Percentiles rank a stretch among this genome's conserved stretches.
phyloP scores from a whole-genome alignment of 1,284 basidiomycete genomes.

The Schizophyllum amplum region DNA sequence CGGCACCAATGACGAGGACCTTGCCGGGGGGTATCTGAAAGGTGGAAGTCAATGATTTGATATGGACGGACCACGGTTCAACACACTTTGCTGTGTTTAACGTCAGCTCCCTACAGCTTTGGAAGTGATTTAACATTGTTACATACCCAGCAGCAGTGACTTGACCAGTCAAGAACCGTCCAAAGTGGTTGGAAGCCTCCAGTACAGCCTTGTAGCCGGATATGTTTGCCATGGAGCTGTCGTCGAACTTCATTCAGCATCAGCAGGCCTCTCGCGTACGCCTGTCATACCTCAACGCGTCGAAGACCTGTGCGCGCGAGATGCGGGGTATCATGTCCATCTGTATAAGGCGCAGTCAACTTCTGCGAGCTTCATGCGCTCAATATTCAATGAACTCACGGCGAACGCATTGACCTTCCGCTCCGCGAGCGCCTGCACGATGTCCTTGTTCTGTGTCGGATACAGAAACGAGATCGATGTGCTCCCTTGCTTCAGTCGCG shows the following conservation, averaged over 20 bases:
- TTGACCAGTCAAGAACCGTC: slow-evolving; percentile 81
- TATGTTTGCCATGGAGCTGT: slow-evolving; percentile 85
- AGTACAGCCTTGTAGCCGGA: slow-evolving; percentile 83
- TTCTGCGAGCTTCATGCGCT: not conserved
- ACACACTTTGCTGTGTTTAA: slow-evolving; percentile 21
- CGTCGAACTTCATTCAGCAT: too few species aligned
- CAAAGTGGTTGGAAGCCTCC: slow-evolving; percentile 82
- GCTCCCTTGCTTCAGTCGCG: slow-evolving; percentile 27
- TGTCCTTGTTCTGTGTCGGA: slow-evolving; percentile 68
- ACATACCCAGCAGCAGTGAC: slow-evolving; percentile 79
- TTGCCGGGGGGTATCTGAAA: slow-evolving; percentile 77
- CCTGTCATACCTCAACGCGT: slow-evolving; percentile 82
- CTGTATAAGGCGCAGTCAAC: slow-evolving; percentile 18
- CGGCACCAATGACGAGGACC: slow-evolving; percentile 79
- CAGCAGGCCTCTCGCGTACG: too few species aligned
- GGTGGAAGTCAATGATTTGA: not conserved
- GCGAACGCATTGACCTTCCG: slow-evolving; percentile 60
- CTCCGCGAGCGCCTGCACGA: slow-evolving; percentile 58
- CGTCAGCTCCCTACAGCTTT: not conserved
- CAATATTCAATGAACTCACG: slow-evolving; percentile 20
- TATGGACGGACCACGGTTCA: too few species aligned
- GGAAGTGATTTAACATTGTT: slow-evolving; percentile 1
- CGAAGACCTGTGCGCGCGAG: slow-evolving; percentile 79
- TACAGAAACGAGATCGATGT: slow-evolving; percentile 82
- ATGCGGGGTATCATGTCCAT: slow-evolving; percentile 89